Conservation (phyloP, 2,329 filamentous ascomycete species). For the Herpotrichia juniperi region DNA sequence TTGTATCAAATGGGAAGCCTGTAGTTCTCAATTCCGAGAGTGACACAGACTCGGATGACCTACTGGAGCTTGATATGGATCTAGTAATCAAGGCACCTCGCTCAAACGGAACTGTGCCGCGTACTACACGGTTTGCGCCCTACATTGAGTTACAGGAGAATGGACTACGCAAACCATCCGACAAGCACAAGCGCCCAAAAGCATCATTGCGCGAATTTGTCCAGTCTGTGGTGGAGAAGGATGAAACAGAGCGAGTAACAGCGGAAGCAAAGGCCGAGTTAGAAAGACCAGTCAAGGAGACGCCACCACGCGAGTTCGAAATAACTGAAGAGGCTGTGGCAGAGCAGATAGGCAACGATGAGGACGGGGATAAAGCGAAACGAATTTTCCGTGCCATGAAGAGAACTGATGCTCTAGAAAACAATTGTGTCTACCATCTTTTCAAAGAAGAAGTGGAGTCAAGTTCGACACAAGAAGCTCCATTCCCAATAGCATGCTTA, state of each 20-base stretch:
- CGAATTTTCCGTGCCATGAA: constrained; percentile 63
- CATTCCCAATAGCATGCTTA: constrained; percentile 27
- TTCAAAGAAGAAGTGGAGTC: constrained; percentile 40
- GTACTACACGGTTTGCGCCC: background rate
- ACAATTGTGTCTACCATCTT: constrained; percentile 63
- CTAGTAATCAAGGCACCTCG: background rate
- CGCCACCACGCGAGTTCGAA: constrained; percentile 4
- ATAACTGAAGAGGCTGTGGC: constrained; percentile 35
- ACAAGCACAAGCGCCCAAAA: constrained; percentile 19
- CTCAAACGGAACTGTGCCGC: background rate
- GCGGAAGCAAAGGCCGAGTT: constrained; percentile 32
- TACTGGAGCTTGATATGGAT: constrained; percentile 57
- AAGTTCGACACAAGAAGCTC: constrained; percentile 1
- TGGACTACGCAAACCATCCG: constrained; percentile 28
- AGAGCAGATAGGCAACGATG: constrained; percentile 63
- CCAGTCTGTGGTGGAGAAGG: constrained; percentile 27
- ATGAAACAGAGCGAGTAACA: constrained; percentile 33
- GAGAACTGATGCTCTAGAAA: constrained; percentile 64
- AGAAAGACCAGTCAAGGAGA: constrained; percentile 23
- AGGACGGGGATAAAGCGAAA: constrained; percentile 69
- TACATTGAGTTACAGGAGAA: constrained; percentile 16
- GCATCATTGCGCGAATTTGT: constrained; percentile 28
- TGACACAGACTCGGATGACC: constrained; percentile 57
- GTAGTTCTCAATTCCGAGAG: constrained; percentile 72
- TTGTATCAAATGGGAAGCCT: constrained; percentile 60